Conservation (phyloP, 495 filamentous ascomycete genomes). For the Astrocystis sublimbata region DNA sequence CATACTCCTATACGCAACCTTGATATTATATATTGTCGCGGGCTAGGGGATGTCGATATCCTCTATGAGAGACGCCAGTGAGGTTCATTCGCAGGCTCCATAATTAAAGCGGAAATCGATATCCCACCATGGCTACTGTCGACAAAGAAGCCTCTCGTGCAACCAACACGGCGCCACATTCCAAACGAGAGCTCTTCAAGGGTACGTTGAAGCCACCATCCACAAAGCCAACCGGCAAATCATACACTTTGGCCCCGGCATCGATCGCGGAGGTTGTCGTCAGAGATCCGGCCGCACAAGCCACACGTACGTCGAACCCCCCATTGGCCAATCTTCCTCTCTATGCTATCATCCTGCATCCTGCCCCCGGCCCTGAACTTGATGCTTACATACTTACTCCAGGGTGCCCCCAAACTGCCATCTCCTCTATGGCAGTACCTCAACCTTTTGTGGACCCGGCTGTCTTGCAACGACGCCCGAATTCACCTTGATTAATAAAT, state of each 20-base stretch:
- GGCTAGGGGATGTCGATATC: too few species aligned
- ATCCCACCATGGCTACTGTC: neutral
- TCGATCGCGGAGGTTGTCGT: conserved; percentile 38
- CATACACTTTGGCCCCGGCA: conserved; percentile 36
- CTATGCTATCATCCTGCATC: neutral
- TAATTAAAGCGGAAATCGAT: neutral
- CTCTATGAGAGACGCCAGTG: too few species aligned
- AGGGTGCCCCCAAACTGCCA: conserved; percentile 24
- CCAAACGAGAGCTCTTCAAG: conserved; percentile 25
- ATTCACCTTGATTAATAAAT: neutral
- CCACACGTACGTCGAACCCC: conserved; percentile 21
- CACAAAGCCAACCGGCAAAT: conserved; percentile 23
- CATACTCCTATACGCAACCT: too few species aligned
- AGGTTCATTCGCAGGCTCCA: neutral
- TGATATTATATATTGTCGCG: too few species aligned
- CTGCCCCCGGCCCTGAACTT: neutral
- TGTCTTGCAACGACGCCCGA: conserved; percentile 28
- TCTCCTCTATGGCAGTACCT: conserved; percentile 37
- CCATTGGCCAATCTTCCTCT: conserved; percentile 7
- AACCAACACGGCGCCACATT: neutral
- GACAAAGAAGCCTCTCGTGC: conserved; percentile 6
- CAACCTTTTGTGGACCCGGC: conserved; percentile 46
- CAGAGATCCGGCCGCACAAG: conserved; percentile 23
- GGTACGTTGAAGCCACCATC: conserved; percentile 27
- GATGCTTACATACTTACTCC: conserved; percentile 8